phyloP scores from a whole-genome alignment of 139 green algal species.

The Chlorella sp. region DNA sequence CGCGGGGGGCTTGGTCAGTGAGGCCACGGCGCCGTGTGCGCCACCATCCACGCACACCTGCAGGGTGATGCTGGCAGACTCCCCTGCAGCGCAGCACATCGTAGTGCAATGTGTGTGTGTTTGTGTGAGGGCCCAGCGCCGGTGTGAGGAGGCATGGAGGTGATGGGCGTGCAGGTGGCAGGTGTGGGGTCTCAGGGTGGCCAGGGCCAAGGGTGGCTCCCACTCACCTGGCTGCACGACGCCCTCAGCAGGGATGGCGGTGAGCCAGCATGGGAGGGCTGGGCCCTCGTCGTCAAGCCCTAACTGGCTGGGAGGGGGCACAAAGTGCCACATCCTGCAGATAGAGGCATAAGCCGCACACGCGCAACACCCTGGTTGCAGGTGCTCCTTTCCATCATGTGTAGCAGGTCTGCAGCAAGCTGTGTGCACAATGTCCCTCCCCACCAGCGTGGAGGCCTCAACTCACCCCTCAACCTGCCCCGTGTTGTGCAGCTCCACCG shows the following conservation, averaged over 20 bases:
- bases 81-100: too few relatives aligned
- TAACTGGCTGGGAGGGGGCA: slow-evolving; percentile 13
- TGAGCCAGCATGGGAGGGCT: slow-evolving; percentile 30
- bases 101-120: too few relatives aligned
- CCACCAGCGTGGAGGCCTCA: too few relatives aligned
- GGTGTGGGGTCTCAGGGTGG: too few relatives aligned
- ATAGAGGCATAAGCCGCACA: background rate
- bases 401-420: background rate
- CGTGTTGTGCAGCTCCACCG: background rate
- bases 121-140: too few relatives aligned
- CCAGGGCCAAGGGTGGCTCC: too few relatives aligned
- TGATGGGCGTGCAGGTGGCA: too few relatives aligned
- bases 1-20: too few relatives aligned
- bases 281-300: slow-evolving; percentile 31
- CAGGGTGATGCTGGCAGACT: too few relatives aligned
- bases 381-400: background rate
- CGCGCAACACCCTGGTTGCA: background rate
- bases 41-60: slow-evolving; percentile 24
- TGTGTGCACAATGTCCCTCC: background rate
- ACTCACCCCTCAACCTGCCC: background rate
- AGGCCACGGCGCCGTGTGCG: slow-evolving; percentile 5
- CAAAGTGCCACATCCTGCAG: slow-evolving; percentile 7
- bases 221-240: slow-evolving; percentile 19
- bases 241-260: slow-evolving; percentile 8
- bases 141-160: too few relatives aligned